phyloP scores from a whole-genome alignment of 2,329 filamentous ascomycete genomes.

The Dothideomycetes sp. region DNA sequence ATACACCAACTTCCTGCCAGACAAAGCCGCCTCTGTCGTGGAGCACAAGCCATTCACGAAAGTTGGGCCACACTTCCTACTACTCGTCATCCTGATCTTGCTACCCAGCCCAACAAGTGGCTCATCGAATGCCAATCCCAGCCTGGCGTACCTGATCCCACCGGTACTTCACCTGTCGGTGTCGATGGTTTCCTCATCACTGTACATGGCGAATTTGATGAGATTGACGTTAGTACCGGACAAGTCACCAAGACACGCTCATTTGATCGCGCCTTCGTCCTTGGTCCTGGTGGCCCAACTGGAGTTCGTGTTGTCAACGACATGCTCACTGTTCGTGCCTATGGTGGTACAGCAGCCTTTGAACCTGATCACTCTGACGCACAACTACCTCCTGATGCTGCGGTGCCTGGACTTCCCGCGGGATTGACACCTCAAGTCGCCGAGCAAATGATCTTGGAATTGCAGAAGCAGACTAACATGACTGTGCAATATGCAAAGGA shows the following conservation, averaged over 20 bases:
- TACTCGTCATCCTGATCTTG: constrained; percentile 66
- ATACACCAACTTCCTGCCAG: constrained; percentile 54
- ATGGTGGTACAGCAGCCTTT: constrained; percentile 48
- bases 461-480: constrained; percentile 72
- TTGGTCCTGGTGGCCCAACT: constrained; percentile 61
- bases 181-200: constrained; percentile 71
- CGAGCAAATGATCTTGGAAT: constrained; percentile 55
- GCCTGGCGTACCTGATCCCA: constrained; percentile 61
- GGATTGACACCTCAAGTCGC: constrained; percentile 24
- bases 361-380: constrained; percentile 30
- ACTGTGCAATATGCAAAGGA: constrained; percentile 67
- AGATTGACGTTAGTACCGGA: constrained; percentile 50
- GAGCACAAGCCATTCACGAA: constrained; percentile 55
- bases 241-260: constrained; percentile 53
- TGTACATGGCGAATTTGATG: constrained; percentile 78
- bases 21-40: constrained; percentile 57
- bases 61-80: constrained; percentile 62
- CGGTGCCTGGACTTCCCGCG: constrained; percentile 19
- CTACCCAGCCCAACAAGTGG: constrained; percentile 60
- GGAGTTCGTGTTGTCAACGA: constrained; percentile 72
- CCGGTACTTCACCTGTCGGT: constrained; percentile 51
- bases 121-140: constrained; percentile 73
- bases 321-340: constrained; percentile 64
- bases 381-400: constrained; percentile 16
- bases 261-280: constrained; percentile 72